Evolutionary conservation across 2,329 filamentous ascomycete species (phyloP).

Genomic region (Colletotrichum endophyticum): DNA sequence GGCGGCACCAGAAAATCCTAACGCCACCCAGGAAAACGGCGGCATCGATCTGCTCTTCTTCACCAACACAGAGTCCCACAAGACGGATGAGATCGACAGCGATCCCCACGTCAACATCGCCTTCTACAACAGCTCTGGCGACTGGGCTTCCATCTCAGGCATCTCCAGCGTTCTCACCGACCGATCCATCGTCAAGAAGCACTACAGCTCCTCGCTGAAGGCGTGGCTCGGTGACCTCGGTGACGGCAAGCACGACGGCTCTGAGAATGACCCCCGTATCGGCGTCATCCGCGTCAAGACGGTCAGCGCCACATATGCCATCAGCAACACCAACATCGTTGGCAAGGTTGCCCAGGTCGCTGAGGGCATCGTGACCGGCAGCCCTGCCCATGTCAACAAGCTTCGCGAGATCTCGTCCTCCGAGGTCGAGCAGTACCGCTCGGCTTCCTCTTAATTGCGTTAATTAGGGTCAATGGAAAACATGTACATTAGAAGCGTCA

Average conservation of each 20-base stretch:
- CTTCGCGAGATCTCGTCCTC: conserved; percentile 73
- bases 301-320: conserved; percentile 73
- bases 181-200: conserved; percentile 70
- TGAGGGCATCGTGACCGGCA: conserved; percentile 76
- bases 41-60: conserved; percentile 88
- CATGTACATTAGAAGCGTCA: not conserved
- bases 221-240: conserved; percentile 87
- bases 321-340: conserved; percentile 66
- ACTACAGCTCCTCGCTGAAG: conserved; percentile 77
- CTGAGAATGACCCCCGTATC: conserved; percentile 81
- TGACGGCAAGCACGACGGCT: conserved; percentile 83
- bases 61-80: conserved; percentile 88
- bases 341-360: conserved; percentile 73
- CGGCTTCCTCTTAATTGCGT: not conserved
- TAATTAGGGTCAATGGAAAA: not conserved
- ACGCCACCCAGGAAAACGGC: conserved; percentile 66
- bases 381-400: conserved; percentile 75
- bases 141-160: conserved; percentile 90
- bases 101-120: conserved; percentile 81
- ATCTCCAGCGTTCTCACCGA: conserved; percentile 73
- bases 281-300: conserved; percentile 80
- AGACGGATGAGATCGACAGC: conserved; percentile 78
- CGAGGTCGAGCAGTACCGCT: conserved; percentile 68
- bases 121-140: conserved; percentile 76
- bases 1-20: not conserved